These are phyloP conservation scores for Exobasidium cylindrosporum DNA, from an alignment of 1,284 basidiomycete species.

Conservation along the genomic window DNA sequence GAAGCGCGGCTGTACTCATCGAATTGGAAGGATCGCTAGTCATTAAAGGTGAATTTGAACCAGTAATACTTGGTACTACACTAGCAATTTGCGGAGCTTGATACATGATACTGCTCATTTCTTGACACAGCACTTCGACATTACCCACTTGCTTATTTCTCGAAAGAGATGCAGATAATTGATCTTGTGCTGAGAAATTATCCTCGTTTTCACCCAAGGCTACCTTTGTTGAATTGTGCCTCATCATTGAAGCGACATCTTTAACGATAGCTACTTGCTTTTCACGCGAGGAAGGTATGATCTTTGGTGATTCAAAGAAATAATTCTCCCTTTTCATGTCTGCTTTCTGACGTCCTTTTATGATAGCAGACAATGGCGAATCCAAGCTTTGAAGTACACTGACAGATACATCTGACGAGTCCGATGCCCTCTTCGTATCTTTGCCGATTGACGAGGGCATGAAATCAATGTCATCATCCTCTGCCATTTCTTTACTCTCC, in stretches of 20 bases:
- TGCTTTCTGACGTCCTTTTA: background rate
- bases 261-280: background rate
- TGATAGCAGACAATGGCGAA: background rate
- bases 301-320: background rate
- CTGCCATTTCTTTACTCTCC: background rate
- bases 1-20: conserved; percentile 1
- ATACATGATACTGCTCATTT: background rate
- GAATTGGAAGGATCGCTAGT: background rate
- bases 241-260: background rate
- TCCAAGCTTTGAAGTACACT: background rate
- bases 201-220: background rate
- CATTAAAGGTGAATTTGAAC: background rate
- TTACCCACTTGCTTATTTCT: no score
- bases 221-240: background rate
- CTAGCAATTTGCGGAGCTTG: background rate
- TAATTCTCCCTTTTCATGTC: background rate
- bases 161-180: no score
- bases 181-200: background rate
- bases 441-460: background rate
- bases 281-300: background rate
- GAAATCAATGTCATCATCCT: background rate
- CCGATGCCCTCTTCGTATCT: background rate
- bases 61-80: background rate
- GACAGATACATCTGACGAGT: background rate
- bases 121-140: no score